Evolutionary conservation across 2,329 filamentous ascomycete genomes (phyloP).

Genomic region (Bertia moriformis): DNA sequence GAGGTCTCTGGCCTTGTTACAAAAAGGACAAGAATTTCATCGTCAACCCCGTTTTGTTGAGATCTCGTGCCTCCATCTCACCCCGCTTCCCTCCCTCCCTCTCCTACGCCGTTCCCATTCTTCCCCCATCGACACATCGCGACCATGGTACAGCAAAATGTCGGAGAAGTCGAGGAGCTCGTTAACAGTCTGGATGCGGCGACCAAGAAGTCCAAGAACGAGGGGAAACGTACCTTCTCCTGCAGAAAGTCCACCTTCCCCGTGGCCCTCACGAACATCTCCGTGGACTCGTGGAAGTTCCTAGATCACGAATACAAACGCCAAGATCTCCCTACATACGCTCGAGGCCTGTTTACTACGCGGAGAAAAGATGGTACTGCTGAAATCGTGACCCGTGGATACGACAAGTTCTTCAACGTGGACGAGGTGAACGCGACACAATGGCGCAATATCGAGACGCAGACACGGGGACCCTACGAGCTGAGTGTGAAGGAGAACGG

Average conservation of each 20-base stretch:
- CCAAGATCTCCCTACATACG: conserved; percentile 72
- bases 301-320: conserved; percentile 95
- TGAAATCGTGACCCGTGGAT: conserved; percentile 78
- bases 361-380: conserved; percentile 43
- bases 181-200: conserved; percentile 46
- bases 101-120: neutral
- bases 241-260: conserved; percentile 70
- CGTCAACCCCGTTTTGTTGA: no score
- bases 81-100: neutral
- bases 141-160: conserved; percentile 42
- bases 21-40: no score
- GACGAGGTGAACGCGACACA: conserved; percentile 68
- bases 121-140: neutral
- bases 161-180: conserved; percentile 50
- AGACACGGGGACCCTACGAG: conserved; percentile 81
- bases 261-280: conserved; percentile 43
- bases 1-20: no score
- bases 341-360: conserved; percentile 86
- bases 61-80: no score
- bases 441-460: conserved; percentile 63
- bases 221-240: conserved; percentile 28
- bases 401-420: conserved; percentile 98
- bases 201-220: conserved; percentile 35
- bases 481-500: conserved; percentile 96
- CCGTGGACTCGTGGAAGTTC: conserved; percentile 82